phyloP scores from a whole-genome alignment of 139 green algal species.

The Bryopsis sp. region DNA sequence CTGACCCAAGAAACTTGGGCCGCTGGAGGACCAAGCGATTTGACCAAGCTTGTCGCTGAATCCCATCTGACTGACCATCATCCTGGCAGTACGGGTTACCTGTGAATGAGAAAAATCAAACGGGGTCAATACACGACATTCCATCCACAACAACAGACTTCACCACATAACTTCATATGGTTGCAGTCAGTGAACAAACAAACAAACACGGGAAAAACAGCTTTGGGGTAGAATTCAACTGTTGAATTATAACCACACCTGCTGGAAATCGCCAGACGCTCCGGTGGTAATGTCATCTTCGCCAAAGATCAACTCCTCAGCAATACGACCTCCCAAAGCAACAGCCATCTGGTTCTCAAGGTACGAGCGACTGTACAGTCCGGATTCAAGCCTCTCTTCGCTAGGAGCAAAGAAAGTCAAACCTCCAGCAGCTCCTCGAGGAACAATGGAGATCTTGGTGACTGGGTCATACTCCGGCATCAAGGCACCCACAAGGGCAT shows the following conservation, averaged over 20 bases:
- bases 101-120: no score
- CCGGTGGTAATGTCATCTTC: conserved; percentile 95
- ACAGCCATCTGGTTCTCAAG: conserved; percentile 91
- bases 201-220: no score
- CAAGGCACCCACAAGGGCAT: conserved; percentile 85
- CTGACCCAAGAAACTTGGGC: conserved; percentile 78
- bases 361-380: conserved; percentile 79
- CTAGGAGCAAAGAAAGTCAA: conserved; percentile 90
- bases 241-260: no score
- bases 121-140: no score
- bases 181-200: no score
- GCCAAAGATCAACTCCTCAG: conserved; percentile 99
- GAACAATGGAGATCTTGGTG: conserved; percentile 98
- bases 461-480: conserved; percentile 99
- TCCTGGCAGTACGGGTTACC: conserved; percentile 33
- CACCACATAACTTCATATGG: no score
- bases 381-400: conserved; percentile 84
- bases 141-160: no score
- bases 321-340: conserved; percentile 86
- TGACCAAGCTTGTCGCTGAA: conserved; percentile 92
- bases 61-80: conserved; percentile 94
- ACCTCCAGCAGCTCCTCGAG: conserved; percentile 84
- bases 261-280: conserved; percentile 36
- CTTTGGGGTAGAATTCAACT: no score
- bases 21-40: conserved; percentile 53